Base-by-base conservation (phyloP, 1,284 basidiomycete genomes). In the Rhodotorula glutinis region DNA sequence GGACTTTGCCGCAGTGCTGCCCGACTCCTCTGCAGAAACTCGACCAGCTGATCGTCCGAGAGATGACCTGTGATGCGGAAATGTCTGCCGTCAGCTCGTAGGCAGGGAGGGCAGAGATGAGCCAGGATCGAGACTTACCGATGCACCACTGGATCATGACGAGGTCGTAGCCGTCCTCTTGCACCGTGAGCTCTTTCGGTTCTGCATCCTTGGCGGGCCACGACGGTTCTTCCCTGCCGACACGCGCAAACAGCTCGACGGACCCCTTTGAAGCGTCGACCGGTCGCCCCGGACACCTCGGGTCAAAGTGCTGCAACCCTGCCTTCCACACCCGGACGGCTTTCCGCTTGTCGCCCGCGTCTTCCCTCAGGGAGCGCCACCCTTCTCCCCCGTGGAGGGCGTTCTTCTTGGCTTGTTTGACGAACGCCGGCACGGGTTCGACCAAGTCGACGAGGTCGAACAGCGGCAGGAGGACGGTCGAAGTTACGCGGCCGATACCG, bases 111-210 rank as follows among this genome's bases (percentile, higher is more conserved):
- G 3, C 21, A 4, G 43, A 11, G 33, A 17, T 19, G 23, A 44
- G n/a, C 17, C 7, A 27, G 38, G 38, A 23, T 33, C 9, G 21
- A 21, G 27, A 43, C 58, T 49, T n/a, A 60, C 59, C 89, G 19
- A 95, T 82, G 81, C 92, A 94, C 93, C 93, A 96, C 78, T 96
- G 93, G 75, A 91, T 91, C 93, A 91, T 92, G 65, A 94, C 84
- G 21, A 92, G 83, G 79, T 92, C 88, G 77, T 88, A 90, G 2
- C 83, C 83, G 47, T 81, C 62, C 25, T 65, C 65, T 13, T 53
- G 53, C 21, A 62, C 25, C n/a, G 52, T 21, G 8, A 60, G 33
- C 27, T 30, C 80, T 46, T 80, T 74, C 10, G 47, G 47, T 27
- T 27, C 25, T 25, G n/a, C 47, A 13, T 80, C 79, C 33, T 38